Conservation (phyloP, 306 rosid species). For the Abrus pulchellus region DNA sequence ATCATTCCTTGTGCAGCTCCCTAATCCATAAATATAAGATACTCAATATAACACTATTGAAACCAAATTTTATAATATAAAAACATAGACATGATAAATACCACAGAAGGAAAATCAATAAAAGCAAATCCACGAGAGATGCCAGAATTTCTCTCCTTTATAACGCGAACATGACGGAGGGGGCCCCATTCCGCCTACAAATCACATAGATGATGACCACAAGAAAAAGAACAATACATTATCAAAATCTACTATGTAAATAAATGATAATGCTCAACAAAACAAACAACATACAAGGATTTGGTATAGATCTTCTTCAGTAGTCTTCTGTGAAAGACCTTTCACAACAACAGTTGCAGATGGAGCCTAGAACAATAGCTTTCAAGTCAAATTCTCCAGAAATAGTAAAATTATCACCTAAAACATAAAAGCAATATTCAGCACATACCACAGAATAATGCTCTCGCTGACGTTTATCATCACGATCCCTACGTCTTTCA, state of each 20-base stretch:
- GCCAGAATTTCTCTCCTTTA: slow-evolving; percentile 96
- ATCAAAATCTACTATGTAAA: slow-evolving; percentile 4
- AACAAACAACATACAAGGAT: slow-evolving; percentile 76
- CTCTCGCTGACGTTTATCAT: slow-evolving; percentile 79
- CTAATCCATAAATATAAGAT: slow-evolving; percentile 60
- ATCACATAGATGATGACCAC: slow-evolving; percentile 31
- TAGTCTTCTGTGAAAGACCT: slow-evolving; percentile 95
- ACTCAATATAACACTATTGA: slow-evolving; percentile 41
- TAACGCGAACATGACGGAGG: slow-evolving; percentile 96
- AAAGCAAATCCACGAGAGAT: slow-evolving; percentile 97
- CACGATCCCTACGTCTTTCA: slow-evolving; percentile 86
- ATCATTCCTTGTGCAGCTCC: slow-evolving; percentile 92
- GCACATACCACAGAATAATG: slow-evolving; percentile 79
- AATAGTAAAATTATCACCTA: slow-evolving; percentile 39
- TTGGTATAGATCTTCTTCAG: slow-evolving; percentile 95
- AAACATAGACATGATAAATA: slow-evolving; percentile 48
- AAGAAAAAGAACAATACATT: slow-evolving; percentile 20
- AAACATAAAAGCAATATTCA: slow-evolving; percentile 28
- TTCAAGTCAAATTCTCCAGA: slow-evolving; percentile 33
- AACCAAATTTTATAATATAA: slow-evolving; percentile 26
- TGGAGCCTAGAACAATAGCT: slow-evolving; percentile 75
- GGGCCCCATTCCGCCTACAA: slow-evolving; percentile 98
- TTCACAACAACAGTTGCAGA: slow-evolving; percentile 97
- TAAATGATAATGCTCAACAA: slow-evolving; percentile 36
- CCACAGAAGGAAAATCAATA: slow-evolving; percentile 98